phyloP scores from a whole-genome alignment of 345 rosid species.

The Theobroma cacao region DNA sequence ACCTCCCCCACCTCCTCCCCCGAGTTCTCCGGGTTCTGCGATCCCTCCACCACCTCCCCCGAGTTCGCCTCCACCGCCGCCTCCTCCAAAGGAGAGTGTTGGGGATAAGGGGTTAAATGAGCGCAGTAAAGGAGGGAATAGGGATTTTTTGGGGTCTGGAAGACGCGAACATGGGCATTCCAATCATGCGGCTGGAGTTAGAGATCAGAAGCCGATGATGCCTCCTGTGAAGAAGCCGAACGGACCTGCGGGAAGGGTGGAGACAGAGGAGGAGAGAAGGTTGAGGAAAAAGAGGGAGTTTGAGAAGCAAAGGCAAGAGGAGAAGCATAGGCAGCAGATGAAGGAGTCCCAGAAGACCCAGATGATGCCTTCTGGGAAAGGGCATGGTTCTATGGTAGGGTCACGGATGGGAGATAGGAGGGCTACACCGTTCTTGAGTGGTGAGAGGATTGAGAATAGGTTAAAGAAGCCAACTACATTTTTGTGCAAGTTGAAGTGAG shows the following conservation, averaged over 20 bases:
- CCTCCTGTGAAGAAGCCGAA: slow-evolving; percentile 46
- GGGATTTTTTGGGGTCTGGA: slow-evolving; percentile 27
- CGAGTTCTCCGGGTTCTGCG: slow-evolving; percentile 49
- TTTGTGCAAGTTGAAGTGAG: slow-evolving; percentile 97
- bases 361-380: slow-evolving; percentile 53
- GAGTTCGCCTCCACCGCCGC: slow-evolving; percentile 84
- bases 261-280: slow-evolving; percentile 93
- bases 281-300: slow-evolving; percentile 84
- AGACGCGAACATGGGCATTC: slow-evolving; percentile 52
- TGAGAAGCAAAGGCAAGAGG: slow-evolving; percentile 83
- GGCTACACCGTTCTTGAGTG: slow-evolving; percentile 60
- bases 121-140: slow-evolving; percentile 32
- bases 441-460: slow-evolving; percentile 87
- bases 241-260: slow-evolving; percentile 51
- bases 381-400: slow-evolving; percentile 69
- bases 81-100: slow-evolving; percentile 54
- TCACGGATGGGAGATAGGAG: slow-evolving; percentile 80
- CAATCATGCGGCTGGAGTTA: slow-evolving; percentile 30
- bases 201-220: slow-evolving; percentile 47
- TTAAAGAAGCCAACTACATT: slow-evolving; percentile 98
- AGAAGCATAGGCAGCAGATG: slow-evolving; percentile 58
- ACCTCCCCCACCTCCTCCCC: slow-evolving; percentile 60
- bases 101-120: slow-evolving; percentile 34
- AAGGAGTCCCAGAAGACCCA: slow-evolving; percentile 71
- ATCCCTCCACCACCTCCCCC: slow-evolving; percentile 88